A percentile compares a stretch with the other conserved stretches of the same genome.
These are phyloP conservation scores for Halenospora varia DNA, from an alignment of 495 filamentous ascomycete species.

Conservation along the genomic window DNA sequence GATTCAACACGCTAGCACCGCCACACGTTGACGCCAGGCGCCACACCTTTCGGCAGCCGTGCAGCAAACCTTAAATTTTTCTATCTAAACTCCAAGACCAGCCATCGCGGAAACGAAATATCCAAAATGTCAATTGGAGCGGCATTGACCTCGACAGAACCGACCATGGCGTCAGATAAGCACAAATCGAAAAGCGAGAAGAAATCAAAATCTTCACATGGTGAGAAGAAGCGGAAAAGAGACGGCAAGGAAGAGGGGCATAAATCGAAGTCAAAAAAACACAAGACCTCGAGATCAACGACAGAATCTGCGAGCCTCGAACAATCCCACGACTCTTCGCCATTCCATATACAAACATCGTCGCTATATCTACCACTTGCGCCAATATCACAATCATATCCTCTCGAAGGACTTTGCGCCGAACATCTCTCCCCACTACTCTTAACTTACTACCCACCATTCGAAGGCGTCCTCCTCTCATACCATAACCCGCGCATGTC, in stretches of 20 bases:
- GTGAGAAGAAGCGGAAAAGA: constrained; percentile 51
- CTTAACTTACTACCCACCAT: constrained; percentile 68
- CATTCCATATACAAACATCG: constrained; percentile 57
- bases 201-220: constrained; percentile 24
- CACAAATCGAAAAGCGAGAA: constrained; percentile 22
- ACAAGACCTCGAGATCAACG: constrained; percentile 30
- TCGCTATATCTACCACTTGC: constrained; percentile 70
- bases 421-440: constrained; percentile 75
- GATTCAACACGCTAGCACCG: constrained; percentile 7
- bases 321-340: constrained; percentile 32
- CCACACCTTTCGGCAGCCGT: not conserved
- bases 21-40: constrained; percentile 2
- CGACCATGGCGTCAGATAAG: constrained; percentile 24
- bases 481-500: constrained; percentile 56
- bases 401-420: constrained; percentile 62
- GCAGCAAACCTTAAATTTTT: constrained; percentile 9
- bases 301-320: constrained; percentile 7
- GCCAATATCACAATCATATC: constrained; percentile 58
- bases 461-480: constrained; percentile 66
- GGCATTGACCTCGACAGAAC: not conserved
- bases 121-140: constrained; percentile 22
- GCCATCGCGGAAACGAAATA: not conserved
- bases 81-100: not conserved
- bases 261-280: constrained; percentile 42
- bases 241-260: constrained; percentile 39